Conservation (phyloP, 345 rosid genomes). For the Rhizophora apiculata region DNA sequence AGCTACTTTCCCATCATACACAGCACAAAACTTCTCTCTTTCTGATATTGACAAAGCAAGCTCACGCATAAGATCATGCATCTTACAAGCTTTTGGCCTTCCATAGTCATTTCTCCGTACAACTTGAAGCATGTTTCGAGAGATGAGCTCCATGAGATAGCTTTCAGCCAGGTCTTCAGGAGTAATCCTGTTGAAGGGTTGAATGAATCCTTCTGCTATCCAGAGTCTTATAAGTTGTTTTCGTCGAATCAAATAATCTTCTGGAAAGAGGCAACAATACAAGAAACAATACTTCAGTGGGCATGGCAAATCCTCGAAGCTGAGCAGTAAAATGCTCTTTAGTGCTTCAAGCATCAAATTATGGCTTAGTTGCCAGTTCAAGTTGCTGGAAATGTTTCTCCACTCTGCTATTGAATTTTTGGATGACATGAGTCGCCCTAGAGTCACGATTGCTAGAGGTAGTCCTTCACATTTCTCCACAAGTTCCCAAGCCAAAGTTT, state of each 20-base stretch:
- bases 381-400: conserved; percentile 20
- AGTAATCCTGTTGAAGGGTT: neutral
- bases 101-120: conserved; percentile 25
- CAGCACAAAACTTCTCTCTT: conserved; percentile 5
- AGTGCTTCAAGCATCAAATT: conserved; percentile 26
- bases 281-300: conserved; percentile 17
- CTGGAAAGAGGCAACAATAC: conserved; percentile 31
- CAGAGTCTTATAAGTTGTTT: conserved; percentile 30
- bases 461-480: conserved; percentile 18
- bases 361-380: conserved; percentile 32
- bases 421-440: conserved; percentile 20
- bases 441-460: conserved; percentile 13
- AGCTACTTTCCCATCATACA: neutral
- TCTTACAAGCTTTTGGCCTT: conserved; percentile 27
- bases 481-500: neutral
- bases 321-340: conserved; percentile 29
- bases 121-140: conserved; percentile 40
- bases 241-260: conserved; percentile 24
- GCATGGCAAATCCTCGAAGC: conserved; percentile 32
- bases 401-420: conserved; percentile 18
- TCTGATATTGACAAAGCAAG: conserved; percentile 25
- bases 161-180: conserved; percentile 35
- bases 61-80: conserved; percentile 45
- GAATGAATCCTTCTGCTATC: conserved; percentile 40
- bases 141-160: conserved; percentile 35